Percentiles rank a stretch among this genome's conserved stretches.
These are phyloP conservation scores for Paramecium primaurelia DNA, from an alignment of 73 alveolate genomes.

Conservation along the genomic window DNA sequence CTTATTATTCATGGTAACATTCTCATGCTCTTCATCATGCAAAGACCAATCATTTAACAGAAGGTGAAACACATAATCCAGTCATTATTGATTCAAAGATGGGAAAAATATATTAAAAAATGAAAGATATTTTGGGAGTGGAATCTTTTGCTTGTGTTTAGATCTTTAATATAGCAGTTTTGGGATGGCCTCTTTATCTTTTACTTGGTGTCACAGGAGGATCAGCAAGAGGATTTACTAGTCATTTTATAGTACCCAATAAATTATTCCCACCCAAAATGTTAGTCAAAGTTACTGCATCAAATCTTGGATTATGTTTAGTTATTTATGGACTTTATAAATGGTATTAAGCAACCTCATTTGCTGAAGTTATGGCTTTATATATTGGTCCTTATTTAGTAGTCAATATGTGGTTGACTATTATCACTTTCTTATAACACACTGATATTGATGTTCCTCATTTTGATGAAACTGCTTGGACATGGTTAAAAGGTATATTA, in stretches of 20 bases:
- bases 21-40: constrained; percentile 60
- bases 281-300: constrained; percentile 35
- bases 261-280: constrained; percentile 52
- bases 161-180: constrained; percentile 26
- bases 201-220: constrained; percentile 59
- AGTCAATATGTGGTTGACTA: constrained; percentile 55
- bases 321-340: constrained; percentile 44
- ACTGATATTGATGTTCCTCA: constrained; percentile 62
- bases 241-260: constrained; percentile 63
- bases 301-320: constrained; percentile 43
- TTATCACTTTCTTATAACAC: constrained; percentile 54
- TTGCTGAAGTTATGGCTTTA: constrained; percentile 57
- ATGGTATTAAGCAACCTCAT: constrained; percentile 51
- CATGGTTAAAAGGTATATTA: constrained; percentile 45
- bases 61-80: constrained; percentile 66
- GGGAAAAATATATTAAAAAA: constrained; percentile 39
- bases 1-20: constrained; percentile 63
- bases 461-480: constrained; percentile 55
- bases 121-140: constrained; percentile 58
- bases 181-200: constrained; percentile 62
- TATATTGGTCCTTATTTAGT: constrained; percentile 57
- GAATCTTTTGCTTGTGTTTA: constrained; percentile 57
- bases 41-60: constrained; percentile 57
- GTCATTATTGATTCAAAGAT: constrained; percentile 27
- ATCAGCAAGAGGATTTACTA: constrained; percentile 63